Conservation (phyloP, 1,284 basidiomycete genomes). For the Irpex rosettiformis region DNA sequence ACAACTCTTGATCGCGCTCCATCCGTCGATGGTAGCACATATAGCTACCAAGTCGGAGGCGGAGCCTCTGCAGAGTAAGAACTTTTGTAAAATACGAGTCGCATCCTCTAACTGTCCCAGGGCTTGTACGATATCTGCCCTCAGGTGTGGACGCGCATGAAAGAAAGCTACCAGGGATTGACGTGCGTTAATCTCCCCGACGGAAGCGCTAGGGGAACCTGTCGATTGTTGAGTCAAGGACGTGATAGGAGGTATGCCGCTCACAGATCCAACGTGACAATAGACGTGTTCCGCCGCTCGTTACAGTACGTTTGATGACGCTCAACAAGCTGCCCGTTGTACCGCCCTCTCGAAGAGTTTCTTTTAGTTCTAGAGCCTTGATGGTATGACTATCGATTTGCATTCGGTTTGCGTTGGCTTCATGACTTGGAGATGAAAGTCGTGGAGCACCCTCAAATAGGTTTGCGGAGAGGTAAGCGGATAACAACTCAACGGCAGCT, state of each 20-base stretch:
- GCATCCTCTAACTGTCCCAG: constrained; percentile 70
- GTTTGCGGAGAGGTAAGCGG: constrained; percentile 65
- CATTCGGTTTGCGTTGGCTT: constrained; percentile 62
- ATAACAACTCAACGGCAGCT: constrained; percentile 64
- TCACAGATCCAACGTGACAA: constrained; percentile 75
- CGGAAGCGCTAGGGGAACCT: constrained; percentile 86
- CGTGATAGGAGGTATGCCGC: constrained; percentile 22
- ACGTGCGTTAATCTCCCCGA: constrained; percentile 68
- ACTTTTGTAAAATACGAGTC: constrained; percentile 76
- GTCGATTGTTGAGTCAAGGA: constrained; percentile 1
- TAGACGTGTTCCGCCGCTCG: constrained; percentile 77
- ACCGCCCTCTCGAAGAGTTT: constrained; percentile 73
- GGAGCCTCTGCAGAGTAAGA: constrained; percentile 70
- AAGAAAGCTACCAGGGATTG: constrained; percentile 84
- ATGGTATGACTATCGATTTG: constrained; percentile 91
- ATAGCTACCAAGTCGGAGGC: constrained; percentile 64
- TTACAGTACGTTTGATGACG: constrained; percentile 77
- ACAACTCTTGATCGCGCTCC: constrained; percentile 48
- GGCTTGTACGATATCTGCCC: constrained; percentile 60
- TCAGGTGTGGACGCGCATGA: constrained; percentile 57
- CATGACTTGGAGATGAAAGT: constrained; percentile 58
- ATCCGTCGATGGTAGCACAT: constrained; percentile 55
- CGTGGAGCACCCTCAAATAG: constrained; percentile 79
- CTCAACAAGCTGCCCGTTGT: constrained; percentile 74
- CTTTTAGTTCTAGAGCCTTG: constrained; percentile 84